A percentile compares a stretch with the other conserved stretches of the same genome.
These are phyloP conservation scores for Clausena lansium DNA, from an alignment of 345 rosid species.

Conservation along the genomic window DNA sequence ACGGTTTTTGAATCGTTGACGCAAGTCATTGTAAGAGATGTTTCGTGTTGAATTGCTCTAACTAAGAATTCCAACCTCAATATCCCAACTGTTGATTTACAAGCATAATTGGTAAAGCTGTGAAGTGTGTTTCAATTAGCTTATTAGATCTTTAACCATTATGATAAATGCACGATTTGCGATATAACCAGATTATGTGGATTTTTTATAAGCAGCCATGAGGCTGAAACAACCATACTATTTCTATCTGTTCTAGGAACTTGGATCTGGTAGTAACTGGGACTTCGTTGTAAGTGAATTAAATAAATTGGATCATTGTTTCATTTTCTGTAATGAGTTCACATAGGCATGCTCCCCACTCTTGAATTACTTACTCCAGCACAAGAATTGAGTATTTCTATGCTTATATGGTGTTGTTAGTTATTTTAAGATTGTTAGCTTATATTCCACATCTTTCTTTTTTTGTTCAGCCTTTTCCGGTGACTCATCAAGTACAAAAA, in stretches of 20 bases:
- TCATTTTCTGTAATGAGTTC: background rate
- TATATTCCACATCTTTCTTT: background rate
- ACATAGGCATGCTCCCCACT: background rate
- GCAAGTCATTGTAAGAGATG: background rate
- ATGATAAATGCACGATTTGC: background rate
- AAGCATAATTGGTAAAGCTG: background rate
- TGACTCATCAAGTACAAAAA: conserved; percentile 43
- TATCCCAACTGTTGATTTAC: background rate
- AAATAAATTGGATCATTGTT: background rate
- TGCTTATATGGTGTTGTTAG: background rate
- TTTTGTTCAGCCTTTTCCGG: conserved; percentile 50
- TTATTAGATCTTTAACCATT: background rate
- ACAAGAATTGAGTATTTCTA: background rate
- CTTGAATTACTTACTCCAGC: background rate
- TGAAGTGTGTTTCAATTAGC: background rate
- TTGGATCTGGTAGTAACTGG: background rate
- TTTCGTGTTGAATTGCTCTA: background rate
- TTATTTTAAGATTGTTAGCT: background rate
- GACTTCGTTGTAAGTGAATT: background rate
- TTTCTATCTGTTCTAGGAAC: background rate
- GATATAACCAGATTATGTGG: background rate
- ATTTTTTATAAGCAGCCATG: background rate
- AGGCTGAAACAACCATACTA: background rate
- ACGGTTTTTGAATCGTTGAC: background rate
- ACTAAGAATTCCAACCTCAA: background rate